Evolutionary conservation across 352 stramenopile genomes (phyloP), one percentile per base, ranked within the genome.

Genomic region (Globisporangium yorkense): DNA sequence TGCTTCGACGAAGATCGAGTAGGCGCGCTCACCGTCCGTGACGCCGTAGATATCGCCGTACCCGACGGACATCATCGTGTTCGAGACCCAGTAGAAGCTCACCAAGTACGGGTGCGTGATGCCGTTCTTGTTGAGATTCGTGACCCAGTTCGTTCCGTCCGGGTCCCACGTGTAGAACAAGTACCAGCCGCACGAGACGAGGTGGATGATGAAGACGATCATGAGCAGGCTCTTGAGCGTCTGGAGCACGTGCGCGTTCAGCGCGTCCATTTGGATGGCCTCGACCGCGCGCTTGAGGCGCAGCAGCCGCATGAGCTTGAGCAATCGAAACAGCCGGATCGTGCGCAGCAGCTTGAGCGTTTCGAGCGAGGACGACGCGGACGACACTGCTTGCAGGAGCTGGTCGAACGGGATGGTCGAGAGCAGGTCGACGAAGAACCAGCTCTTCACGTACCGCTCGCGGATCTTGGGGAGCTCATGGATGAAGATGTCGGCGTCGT

Each of bases 11-110:
- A 93, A 79, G 39, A 96, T 94, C 5, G 87, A 88, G 64, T 94
- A 96, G 2, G 92, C 31, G 1, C 88, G 71, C 56, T 97, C 88
- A 21, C 57, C 62, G 39, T 92, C 80, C 0, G 83, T 96, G 50
- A 94, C 71, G 2, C 79, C 81, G 39, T 80, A 88, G 47, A 97
- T 93, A 39, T 97, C 91, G 18, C 91, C 91, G 54, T 97, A 97
- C 0, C 90, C 89, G 35, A 97, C 87, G 0, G 87, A 94, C 87
- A 97, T 97, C 75, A 97, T 96, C 8, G 89, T 97, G 50, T 94
- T 94, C 0, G 92, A 86, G 33, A 93, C 92, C 88, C 87, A 97
- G 69, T 97, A 97, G 56, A 97, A 92, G 62, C 80, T 87, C 10
- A 89, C 81, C 13, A 97, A 65, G 64, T 97, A 97, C 51, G 92